Base-by-base conservation (phyloP, 805 yeast genomes). In the Candida vaughaniae region DNA sequence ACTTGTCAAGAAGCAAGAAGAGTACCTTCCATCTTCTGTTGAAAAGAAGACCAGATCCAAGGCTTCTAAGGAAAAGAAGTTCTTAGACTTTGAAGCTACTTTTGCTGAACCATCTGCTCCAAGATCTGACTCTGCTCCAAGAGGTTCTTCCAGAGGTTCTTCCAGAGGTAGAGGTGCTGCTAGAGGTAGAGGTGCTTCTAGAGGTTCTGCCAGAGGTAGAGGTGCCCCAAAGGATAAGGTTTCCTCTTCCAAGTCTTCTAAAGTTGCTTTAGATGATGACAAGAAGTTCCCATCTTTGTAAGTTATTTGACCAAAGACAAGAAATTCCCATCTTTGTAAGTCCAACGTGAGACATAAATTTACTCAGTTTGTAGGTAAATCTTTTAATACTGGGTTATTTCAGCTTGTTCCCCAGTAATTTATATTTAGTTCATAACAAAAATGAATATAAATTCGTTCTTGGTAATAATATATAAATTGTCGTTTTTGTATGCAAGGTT, bases 21-120 rank as follows among this genome's bases (percentile, higher is more conserved):
- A 65, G 35, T 80, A 72, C 62, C 67, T 77, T 47, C 71, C 73
- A 41, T 72, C 86, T 40, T 64, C 88, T 55, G 70, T 72, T 60
- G 62, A 71, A 61, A 88, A 88, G 82, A 76, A 76, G 64, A 55
- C 69, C 56, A 83, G 78, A 70, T 58, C 73, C 60, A 89, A 88
- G 78, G 74, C 81, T 48, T 75, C 72, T 64, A 90, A 90, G 80
- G 84, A 84, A 66, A 88, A 88, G 83, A 75, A 70, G 58, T 68
- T 73, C 61, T 73, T 89, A 60, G 91, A 86, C 49, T 72, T 86
- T 53, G 80, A 80, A 53, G 85, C 90, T 45, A 67, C 76, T 46
- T 84, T 83, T 61, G 89, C 81, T 55, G 71, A 74, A 47, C 58
- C 57, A 51, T 71, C 72, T 46, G 33, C 38, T 16, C 38, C 38